Percentiles rank a stretch among this genome's conserved stretches.
Evolutionary conservation across 2,329 filamentous ascomycete species (phyloP).

Genomic region (Penicillium janthinellum): DNA sequence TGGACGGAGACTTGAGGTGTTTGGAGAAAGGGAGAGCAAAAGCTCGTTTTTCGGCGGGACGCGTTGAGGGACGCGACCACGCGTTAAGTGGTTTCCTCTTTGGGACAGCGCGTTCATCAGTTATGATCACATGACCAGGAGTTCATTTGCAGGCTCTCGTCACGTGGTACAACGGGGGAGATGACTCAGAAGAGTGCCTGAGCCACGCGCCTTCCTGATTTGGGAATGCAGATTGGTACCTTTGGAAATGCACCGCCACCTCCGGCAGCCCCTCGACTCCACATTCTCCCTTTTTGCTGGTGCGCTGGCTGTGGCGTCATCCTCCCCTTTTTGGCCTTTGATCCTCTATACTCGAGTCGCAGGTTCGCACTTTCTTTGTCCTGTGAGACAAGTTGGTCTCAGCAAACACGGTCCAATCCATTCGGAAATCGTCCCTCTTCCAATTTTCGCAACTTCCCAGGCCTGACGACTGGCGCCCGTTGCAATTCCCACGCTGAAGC

Average conservation of each 20-base stretch:
- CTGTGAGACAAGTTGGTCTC: neutral
- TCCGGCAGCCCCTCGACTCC: slow-evolving; percentile 11
- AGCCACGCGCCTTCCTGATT: neutral
- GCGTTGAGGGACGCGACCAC: slow-evolving; percentile 31
- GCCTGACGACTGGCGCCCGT: neutral
- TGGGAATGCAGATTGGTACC: neutral
- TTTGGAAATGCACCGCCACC: slow-evolving; percentile 11
- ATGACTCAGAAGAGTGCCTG: no score
- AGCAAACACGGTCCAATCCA: neutral
- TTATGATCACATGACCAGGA: slow-evolving; percentile 3
- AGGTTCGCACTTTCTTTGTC: neutral
- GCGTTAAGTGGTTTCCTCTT: slow-evolving; percentile 39
- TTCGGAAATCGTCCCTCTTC: neutral
- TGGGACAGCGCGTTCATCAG: slow-evolving; percentile 20
- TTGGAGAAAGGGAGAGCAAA: slow-evolving; percentile 30
- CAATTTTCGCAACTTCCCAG: neutral
- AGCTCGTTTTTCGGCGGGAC: slow-evolving; percentile 23
- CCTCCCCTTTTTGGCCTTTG: neutral
- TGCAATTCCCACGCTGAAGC: slow-evolving; percentile 17
- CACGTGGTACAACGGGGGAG: no score
- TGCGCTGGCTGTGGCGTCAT: neutral
- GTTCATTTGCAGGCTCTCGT: no score
- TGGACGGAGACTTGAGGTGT: slow-evolving; percentile 6
- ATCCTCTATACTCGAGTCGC: neutral
- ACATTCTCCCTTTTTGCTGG: slow-evolving; percentile 12